Percentiles rank a stretch among this genome's conserved stretches.
These are phyloP conservation scores for Salvia rosmarinus DNA, from an alignment of 257 asterid species.

Conservation along the genomic window DNA sequence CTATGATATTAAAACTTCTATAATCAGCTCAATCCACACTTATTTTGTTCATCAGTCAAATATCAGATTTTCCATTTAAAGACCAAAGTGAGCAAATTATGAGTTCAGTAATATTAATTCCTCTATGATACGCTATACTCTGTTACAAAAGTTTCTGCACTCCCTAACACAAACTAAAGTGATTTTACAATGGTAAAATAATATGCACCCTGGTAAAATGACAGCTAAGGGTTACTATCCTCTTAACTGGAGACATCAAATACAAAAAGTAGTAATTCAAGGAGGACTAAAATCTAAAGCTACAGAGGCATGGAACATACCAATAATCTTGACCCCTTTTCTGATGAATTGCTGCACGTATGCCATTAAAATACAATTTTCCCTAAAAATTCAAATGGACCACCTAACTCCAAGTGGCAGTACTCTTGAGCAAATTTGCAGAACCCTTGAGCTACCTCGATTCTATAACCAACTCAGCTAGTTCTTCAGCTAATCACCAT, in stretches of 20 bases:
- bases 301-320: neutral
- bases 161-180: neutral
- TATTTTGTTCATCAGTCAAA: neutral
- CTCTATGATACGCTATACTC: neutral
- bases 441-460: neutral
- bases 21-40: neutral
- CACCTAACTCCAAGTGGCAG: neutral
- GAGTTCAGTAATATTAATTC: neutral
- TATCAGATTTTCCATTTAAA: neutral
- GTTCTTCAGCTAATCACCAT: neutral
- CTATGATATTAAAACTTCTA: neutral
- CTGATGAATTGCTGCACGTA: neutral
- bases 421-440: neutral
- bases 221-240: neutral
- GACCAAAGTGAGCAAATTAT: neutral
- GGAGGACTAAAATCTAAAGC: neutral
- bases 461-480: constrained; percentile 9
- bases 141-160: neutral
- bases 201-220: neutral
- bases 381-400: neutral
- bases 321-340: neutral
- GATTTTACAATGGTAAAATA: neutral
- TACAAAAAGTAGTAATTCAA: neutral
- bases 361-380: constrained; percentile 2
- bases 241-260: neutral